phyloP scores from a whole-genome alignment of 192 early-diverging fungal species.

The Coemansia sp. region DNA sequence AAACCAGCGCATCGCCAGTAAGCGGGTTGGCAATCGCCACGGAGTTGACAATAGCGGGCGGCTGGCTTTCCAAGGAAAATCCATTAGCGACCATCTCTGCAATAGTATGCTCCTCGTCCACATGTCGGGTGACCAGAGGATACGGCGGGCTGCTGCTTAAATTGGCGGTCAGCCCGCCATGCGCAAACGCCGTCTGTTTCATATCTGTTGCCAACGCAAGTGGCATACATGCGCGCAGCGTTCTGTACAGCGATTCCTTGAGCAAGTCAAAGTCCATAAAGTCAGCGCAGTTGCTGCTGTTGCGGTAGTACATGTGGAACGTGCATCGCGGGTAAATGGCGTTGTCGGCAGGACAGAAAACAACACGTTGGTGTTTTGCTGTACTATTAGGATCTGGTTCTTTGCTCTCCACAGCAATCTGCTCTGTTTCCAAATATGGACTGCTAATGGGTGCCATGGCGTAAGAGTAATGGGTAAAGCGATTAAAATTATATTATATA shows the following conservation, averaged over 20 bases:
- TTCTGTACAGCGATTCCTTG: constrained; percentile 13
- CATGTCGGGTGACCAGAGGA: constrained; percentile 13
- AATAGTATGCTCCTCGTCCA: constrained; percentile 11
- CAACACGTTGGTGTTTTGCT: not conserved
- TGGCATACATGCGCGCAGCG: constrained; percentile 17
- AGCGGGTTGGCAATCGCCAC: constrained; percentile 11
- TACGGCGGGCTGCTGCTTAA: not conserved
- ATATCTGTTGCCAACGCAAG: constrained; percentile 17
- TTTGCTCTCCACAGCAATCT: not conserved
- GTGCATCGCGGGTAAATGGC: constrained; percentile 4
- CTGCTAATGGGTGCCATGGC: not conserved
- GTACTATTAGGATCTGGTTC: not conserved
- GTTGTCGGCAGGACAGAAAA: constrained; percentile 12
- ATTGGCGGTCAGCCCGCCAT: constrained; percentile 9
- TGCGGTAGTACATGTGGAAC: constrained; percentile 14
- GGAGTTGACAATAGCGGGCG: not conserved
- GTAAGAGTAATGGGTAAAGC: not conserved
- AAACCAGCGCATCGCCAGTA: constrained; percentile 24
- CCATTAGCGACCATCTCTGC: constrained; percentile 14
- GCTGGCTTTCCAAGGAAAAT: constrained; percentile 18
- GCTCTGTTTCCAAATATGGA: not conserved
- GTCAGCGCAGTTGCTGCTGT: not conserved
- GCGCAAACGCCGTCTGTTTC: not conserved
- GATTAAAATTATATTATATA: not conserved
- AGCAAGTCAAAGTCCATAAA: constrained; percentile 31